phyloP scores from a whole-genome alignment of 2,329 filamentous ascomycete species.

The Colletotrichum tabaci region DNA sequence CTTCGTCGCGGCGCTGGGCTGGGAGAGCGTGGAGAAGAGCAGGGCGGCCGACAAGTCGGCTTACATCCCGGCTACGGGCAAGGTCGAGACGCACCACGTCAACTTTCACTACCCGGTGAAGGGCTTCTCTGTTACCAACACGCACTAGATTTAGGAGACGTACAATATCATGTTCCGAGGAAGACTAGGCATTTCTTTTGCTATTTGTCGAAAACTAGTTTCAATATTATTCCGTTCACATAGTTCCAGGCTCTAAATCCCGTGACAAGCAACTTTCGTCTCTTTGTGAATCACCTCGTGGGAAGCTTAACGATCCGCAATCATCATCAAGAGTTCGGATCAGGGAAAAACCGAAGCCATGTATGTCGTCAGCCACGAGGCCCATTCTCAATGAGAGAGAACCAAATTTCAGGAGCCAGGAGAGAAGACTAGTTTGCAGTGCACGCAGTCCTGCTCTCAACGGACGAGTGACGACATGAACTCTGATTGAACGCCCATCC shows the following conservation, averaged over 20 bases:
- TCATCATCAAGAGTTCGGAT: too few species aligned
- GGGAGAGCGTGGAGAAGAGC: slow-evolving; percentile 36
- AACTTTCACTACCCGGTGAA: slow-evolving; percentile 36
- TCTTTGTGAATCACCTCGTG: too few species aligned
- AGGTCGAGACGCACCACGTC: slow-evolving; percentile 31
- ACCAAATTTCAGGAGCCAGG: background rate
- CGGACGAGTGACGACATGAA: background rate
- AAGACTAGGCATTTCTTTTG: background rate
- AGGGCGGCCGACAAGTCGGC: slow-evolving; percentile 34
- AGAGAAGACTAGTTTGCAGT: too few species aligned
- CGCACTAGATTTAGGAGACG: slow-evolving; percentile 2
- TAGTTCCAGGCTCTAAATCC: too few species aligned
- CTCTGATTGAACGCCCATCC: background rate
- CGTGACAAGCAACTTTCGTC: too few species aligned
- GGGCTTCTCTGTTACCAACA: slow-evolving; percentile 38
- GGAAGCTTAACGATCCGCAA: too few species aligned
- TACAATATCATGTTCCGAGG: background rate
- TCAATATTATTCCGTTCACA: background rate
- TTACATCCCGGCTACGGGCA: slow-evolving; percentile 23
- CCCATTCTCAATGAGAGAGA: too few species aligned
- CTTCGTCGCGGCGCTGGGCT: slow-evolving; percentile 34
- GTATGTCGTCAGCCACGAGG: too few species aligned
- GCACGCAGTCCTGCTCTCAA: background rate
- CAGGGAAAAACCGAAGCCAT: too few species aligned
- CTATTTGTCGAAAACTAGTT: slow-evolving; percentile 1